These are phyloP conservation scores for Termitomyces sp. DNA, from an alignment of 768 basidiomycete species.

Conservation along the genomic window DNA sequence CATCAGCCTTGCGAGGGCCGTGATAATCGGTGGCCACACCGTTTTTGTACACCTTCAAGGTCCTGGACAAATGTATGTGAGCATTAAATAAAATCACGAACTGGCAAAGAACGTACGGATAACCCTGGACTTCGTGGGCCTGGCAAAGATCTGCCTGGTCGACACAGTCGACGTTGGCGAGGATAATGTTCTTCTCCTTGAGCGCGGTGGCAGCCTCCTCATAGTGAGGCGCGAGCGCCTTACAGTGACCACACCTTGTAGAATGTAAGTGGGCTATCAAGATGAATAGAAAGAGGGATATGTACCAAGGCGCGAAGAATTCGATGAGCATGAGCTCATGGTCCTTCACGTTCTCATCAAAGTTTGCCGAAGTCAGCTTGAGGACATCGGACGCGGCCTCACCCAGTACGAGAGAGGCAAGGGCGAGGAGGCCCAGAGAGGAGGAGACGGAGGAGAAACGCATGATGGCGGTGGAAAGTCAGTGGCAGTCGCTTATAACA, in stretches of 20 bases:
- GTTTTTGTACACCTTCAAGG: slow-evolving; percentile 87
- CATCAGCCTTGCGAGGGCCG: slow-evolving; percentile 92
- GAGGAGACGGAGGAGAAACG: slow-evolving; percentile 54
- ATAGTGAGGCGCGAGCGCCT: slow-evolving; percentile 90
- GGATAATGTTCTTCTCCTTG: slow-evolving; percentile 84
- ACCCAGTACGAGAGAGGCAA: slow-evolving; percentile 49
- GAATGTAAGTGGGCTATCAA: not conserved
- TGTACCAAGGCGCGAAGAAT: slow-evolving; percentile 89
- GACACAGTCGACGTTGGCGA: slow-evolving; percentile 98
- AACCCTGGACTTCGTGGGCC: slow-evolving; percentile 83
- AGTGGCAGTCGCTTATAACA: slow-evolving; percentile 28
- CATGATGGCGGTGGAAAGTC: slow-evolving; percentile 43
- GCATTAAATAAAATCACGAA: not conserved
- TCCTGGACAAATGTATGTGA: slow-evolving; percentile 40
- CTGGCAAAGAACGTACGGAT: slow-evolving; percentile 63
- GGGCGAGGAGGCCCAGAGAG: slow-evolving; percentile 49
- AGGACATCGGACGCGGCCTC: slow-evolving; percentile 78
- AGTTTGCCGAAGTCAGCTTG: slow-evolving; percentile 65
- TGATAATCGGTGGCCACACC: slow-evolving; percentile 78
- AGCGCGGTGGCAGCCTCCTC: slow-evolving; percentile 91
- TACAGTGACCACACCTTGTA: slow-evolving; percentile 93
- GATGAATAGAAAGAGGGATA: not conserved
- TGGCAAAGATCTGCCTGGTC: slow-evolving; percentile 91
- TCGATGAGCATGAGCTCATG: slow-evolving; percentile 86
- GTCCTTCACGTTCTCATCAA: slow-evolving; percentile 59